Evolutionary conservation across 78 protist genomes (phyloP).

Genomic region (Dictyostelium intermedium): DNA sequence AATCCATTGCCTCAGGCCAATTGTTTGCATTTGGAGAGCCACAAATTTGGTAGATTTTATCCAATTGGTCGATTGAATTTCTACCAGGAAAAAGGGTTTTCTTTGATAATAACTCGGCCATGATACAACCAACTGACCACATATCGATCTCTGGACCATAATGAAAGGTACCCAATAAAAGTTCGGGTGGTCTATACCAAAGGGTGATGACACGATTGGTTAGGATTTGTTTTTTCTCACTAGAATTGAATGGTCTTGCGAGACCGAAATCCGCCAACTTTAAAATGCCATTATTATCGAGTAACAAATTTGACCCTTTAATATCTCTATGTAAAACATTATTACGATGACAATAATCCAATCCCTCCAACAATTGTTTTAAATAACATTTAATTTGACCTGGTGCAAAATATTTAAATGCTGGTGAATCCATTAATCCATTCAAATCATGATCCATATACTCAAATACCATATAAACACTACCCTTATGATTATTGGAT

Average conservation of each 20-base stretch:
- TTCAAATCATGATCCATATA: constrained; percentile 92
- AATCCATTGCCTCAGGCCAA: constrained; percentile 56
- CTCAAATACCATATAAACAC: constrained; percentile 94
- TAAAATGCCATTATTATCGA: constrained; percentile 83
- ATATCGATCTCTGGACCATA: constrained; percentile 90
- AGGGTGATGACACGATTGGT: constrained; percentile 91
- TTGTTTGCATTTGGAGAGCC: constrained; percentile 73
- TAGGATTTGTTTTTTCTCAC: constrained; percentile 19
- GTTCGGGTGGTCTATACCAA: constrained; percentile 97
- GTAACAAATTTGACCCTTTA: constrained; percentile 76
- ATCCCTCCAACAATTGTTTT: constrained; percentile 89
- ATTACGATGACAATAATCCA: constrained; percentile 86
- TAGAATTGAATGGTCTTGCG: constrained; percentile 80
- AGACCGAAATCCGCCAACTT: constrained; percentile 93
- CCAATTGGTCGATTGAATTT: constrained; percentile 77
- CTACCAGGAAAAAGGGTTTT: constrained; percentile 82
- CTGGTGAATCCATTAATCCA: constrained; percentile 83
- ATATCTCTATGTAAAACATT: constrained; percentile 93
- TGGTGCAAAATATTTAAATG: constrained; percentile 28
- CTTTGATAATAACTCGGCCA: constrained; percentile 76
- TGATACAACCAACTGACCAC: constrained; percentile 90
- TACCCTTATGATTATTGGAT: constrained; percentile 45
- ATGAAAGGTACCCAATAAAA: constrained; percentile 83
- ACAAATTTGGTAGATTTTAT: constrained; percentile 67
- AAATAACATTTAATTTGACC: constrained; percentile 92